phyloP scores from a whole-genome alignment of 1,139 yeast species.

The Candida sp. region DNA sequence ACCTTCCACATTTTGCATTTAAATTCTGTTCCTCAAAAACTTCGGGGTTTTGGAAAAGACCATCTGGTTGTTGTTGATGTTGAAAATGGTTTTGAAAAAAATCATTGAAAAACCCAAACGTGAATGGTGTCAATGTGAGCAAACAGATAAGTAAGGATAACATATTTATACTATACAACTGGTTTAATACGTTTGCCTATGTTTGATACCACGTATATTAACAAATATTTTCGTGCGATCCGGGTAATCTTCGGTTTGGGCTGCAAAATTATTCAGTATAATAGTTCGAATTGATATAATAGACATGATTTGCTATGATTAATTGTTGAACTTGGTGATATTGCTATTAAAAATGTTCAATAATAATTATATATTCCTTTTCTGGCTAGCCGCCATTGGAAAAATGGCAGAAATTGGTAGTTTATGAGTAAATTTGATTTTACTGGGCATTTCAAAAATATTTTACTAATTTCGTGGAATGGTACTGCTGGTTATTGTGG shows the following conservation, averaged over 20 bases:
- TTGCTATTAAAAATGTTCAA: neutral
- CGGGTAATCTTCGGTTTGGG: neutral
- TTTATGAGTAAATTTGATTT: too few relatives aligned
- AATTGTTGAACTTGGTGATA: neutral
- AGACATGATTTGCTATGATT: neutral
- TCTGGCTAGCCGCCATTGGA: neutral
- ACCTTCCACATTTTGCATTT: slow-evolving; percentile 54
- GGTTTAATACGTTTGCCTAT: neutral
- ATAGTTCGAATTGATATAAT: too few relatives aligned
- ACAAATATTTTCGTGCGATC: neutral
- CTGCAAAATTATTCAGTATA: neutral
- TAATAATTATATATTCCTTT: too few relatives aligned
- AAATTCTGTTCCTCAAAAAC: slow-evolving; percentile 28
- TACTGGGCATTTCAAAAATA: too few relatives aligned
- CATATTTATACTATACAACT: neutral
- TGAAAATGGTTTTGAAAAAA: slow-evolving; percentile 31
- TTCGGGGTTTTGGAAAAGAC: slow-evolving; percentile 20
- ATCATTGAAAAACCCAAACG: slow-evolving; percentile 10
- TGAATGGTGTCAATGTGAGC: neutral
- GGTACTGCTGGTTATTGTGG: too few relatives aligned
- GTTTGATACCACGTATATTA: neutral
- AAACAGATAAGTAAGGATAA: neutral
- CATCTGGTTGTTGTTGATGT: slow-evolving; percentile 11
- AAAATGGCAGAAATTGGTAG: neutral
- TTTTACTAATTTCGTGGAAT: too few relatives aligned